Percentiles rank a stretch among this genome's conserved stretches.
Conservation (phyloP, 2,329 filamentous ascomycete species). For the Clarireedia hainanense region DNA sequence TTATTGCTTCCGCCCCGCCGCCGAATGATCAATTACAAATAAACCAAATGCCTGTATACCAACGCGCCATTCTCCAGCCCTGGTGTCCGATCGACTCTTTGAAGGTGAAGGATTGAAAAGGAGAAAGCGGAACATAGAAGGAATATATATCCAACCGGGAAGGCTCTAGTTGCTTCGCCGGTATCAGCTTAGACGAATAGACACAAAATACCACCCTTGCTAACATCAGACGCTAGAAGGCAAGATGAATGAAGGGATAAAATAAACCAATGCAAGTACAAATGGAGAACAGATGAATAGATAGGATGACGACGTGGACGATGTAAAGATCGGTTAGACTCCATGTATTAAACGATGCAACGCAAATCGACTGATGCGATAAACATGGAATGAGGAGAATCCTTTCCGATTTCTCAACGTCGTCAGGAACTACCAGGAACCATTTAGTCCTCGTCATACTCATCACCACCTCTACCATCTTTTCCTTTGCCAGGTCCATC, state of each 20-base stretch:
- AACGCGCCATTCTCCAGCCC: neutral
- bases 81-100: neutral
- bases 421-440: neutral
- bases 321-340: too few relatives aligned
- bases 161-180: too few relatives aligned
- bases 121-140: neutral
- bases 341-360: too few relatives aligned
- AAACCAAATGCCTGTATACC: neutral
- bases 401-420: neutral
- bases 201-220: too few relatives aligned
- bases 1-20: neutral
- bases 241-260: too few relatives aligned
- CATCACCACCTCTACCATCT: constrained; percentile 24
- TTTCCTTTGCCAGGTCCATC: constrained; percentile 45
- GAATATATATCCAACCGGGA: neutral
- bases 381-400: too few relatives aligned
- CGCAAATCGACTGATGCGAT: too few relatives aligned
- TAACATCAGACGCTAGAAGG: too few relatives aligned
- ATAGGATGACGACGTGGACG: too few relatives aligned
- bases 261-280: too few relatives aligned
- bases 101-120: neutral
- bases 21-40: neutral
- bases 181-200: too few relatives aligned
- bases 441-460: constrained; percentile 1
- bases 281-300: too few relatives aligned